A percentile compares a stretch with the other conserved stretches of the same genome.
phyloP scores from a whole-genome alignment of 2,329 filamentous ascomycete species.

The Pleurostoma richardsiae region DNA sequence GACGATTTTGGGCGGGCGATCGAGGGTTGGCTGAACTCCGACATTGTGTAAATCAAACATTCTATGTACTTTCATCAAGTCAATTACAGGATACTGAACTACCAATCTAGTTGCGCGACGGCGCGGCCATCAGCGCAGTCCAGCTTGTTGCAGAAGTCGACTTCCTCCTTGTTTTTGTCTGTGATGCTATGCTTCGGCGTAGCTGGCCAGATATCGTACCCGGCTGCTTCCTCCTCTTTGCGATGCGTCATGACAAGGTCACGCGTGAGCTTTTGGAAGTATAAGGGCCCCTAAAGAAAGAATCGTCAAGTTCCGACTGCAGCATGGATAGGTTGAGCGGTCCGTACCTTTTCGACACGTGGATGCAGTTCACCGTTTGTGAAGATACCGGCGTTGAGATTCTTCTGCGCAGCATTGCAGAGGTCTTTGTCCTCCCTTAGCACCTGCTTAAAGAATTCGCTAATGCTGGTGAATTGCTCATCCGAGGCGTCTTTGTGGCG shows the following conservation, averaged over 20 bases:
- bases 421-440: conserved; percentile 62
- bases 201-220: conserved; percentile 24
- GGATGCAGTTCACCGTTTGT: conserved; percentile 60
- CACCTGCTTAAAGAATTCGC: conserved; percentile 57
- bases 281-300: conserved; percentile 29
- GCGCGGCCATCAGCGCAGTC: no score
- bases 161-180: no score
- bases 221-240: conserved; percentile 13
- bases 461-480: conserved; percentile 51
- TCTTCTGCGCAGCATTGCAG: conserved; percentile 53
- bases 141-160: no score
- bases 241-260: conserved; percentile 20
- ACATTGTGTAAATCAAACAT: no score
- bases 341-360: conserved; percentile 44
- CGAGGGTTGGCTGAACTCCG: no score
- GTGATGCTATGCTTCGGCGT: conserved; percentile 11
- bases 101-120: no score
- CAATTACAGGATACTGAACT: no score
- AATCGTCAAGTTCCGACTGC: no score
- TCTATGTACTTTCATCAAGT: no score
- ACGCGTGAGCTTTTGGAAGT: conserved; percentile 28
- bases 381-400: conserved; percentile 57
- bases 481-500: conserved; percentile 56
- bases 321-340: no score
- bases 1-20: no score